phyloP scores from a whole-genome alignment of 345 rosid genomes.

The Populus simonii region DNA sequence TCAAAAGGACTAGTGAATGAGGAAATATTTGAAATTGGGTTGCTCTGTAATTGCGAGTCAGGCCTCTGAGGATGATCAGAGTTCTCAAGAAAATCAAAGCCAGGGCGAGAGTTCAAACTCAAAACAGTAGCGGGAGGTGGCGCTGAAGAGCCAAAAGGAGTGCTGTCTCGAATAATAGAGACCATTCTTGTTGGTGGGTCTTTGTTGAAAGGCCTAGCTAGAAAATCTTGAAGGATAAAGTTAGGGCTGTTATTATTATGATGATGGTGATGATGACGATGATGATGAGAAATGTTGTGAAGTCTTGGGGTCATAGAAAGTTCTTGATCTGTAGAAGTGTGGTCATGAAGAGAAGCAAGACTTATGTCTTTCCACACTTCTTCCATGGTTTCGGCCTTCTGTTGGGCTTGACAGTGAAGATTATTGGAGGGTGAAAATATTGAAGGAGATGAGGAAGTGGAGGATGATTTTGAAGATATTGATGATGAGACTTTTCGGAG shows the following conservation, averaged over 20 bases:
- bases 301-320: slow-evolving; percentile 16
- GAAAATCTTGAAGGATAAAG: slow-evolving; percentile 66
- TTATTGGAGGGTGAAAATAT: slow-evolving; percentile 3
- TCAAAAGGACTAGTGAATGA: slow-evolving; percentile 36
- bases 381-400: slow-evolving; percentile 52
- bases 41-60: slow-evolving; percentile 28
- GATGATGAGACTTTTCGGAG: background rate
- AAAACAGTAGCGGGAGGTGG: slow-evolving; percentile 48
- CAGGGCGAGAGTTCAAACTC: slow-evolving; percentile 55
- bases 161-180: slow-evolving; percentile 3
- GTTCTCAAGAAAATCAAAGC: slow-evolving; percentile 49
- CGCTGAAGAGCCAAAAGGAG: slow-evolving; percentile 11
- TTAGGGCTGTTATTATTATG: slow-evolving; percentile 11
- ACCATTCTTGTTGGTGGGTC: slow-evolving; percentile 31
- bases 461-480: background rate
- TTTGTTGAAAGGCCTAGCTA: slow-evolving; percentile 36
- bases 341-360: slow-evolving; percentile 45
- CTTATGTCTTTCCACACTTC: slow-evolving; percentile 80
- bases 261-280: slow-evolving; percentile 10
- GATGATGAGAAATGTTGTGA: slow-evolving; percentile 21
- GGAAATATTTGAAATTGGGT: slow-evolving; percentile 25
- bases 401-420: background rate
- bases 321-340: slow-evolving; percentile 19
- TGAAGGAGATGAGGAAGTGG: background rate
- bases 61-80: slow-evolving; percentile 27